phyloP scores from a whole-genome alignment of 2,329 filamentous ascomycete species.

The Neonectria hederae region DNA sequence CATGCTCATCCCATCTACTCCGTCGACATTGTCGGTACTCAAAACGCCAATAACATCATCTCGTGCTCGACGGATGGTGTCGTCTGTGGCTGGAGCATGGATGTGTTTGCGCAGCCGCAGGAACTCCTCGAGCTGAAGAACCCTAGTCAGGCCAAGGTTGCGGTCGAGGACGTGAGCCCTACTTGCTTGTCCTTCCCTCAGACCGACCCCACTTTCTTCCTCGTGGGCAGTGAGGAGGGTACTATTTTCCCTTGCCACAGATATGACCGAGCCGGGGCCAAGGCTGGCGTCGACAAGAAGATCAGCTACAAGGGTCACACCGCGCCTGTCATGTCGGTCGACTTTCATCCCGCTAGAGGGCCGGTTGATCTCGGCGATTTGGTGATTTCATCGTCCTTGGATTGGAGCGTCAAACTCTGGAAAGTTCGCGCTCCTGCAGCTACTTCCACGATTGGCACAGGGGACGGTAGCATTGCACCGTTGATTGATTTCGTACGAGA shows the following conservation, averaged over 20 bases:
- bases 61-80: slow-evolving; percentile 96
- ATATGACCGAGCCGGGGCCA: slow-evolving; percentile 96
- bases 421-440: slow-evolving; percentile 86
- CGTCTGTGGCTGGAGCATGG: slow-evolving; percentile 96
- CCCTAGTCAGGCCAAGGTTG: slow-evolving; percentile 79
- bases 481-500: slow-evolving; percentile 92
- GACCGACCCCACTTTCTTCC: slow-evolving; percentile 95
- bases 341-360: slow-evolving; percentile 92
- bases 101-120: slow-evolving; percentile 97
- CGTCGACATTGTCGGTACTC: slow-evolving; percentile 94
- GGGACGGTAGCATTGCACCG: slow-evolving; percentile 70
- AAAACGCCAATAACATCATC: slow-evolving; percentile 98
- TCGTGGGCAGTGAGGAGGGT: slow-evolving; percentile 96
- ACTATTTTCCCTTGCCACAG: slow-evolving; percentile 95
- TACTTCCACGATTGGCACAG: slow-evolving; percentile 66
- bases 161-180: slow-evolving; percentile 90
- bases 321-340: slow-evolving; percentile 93
- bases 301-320: slow-evolving; percentile 91
- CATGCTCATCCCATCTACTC: slow-evolving; percentile 98
- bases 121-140: slow-evolving; percentile 90
- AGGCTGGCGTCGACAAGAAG: slow-evolving; percentile 91
- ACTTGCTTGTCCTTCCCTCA: slow-evolving; percentile 95
- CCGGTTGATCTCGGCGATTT: slow-evolving; percentile 94
- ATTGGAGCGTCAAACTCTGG: slow-evolving; percentile 99
- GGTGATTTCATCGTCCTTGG: slow-evolving; percentile 88